Evolutionary conservation across 768 basidiomycete species (phyloP).

Genomic region (Lactarius evosmus): DNA sequence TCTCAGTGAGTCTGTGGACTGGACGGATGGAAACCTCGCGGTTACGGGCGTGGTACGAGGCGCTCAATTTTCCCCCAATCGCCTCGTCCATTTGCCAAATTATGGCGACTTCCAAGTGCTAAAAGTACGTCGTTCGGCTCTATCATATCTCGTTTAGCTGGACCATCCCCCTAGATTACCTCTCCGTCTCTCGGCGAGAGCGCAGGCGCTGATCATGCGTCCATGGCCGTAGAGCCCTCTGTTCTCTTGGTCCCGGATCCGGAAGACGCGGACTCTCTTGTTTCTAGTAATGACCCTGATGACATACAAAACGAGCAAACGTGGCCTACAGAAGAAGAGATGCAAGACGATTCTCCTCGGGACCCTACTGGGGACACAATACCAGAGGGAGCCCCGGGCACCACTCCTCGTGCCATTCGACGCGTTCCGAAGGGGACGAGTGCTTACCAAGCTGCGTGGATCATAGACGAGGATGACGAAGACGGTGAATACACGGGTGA

Average conservation of each 20-base stretch:
- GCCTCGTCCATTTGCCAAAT: conserved; percentile 84
- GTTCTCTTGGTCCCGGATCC: conserved; percentile 62
- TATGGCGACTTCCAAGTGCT: conserved; percentile 85
- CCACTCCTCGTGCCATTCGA: conserved; percentile 77
- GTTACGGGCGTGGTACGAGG: conserved; percentile 90
- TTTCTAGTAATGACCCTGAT: conserved; percentile 85
- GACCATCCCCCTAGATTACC: conserved; percentile 52
- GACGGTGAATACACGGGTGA: conserved; percentile 36
- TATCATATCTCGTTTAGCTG: neutral
- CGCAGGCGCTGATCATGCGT: conserved; percentile 37
- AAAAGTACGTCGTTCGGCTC: conserved; percentile 49
- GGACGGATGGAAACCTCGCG: conserved; percentile 63
- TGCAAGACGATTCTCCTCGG: conserved; percentile 44
- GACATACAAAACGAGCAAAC: conserved; percentile 94
- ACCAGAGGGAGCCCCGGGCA: conserved; percentile 65
- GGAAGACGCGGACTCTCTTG: conserved; percentile 75
- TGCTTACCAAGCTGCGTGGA: conserved; percentile 97
- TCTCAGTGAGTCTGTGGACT: conserved; percentile 60
- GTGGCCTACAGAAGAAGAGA: conserved; percentile 98
- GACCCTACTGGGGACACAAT: conserved; percentile 37
- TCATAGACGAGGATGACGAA: conserved; percentile 70
- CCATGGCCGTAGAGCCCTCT: conserved; percentile 68
- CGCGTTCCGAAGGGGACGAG: conserved; percentile 93
- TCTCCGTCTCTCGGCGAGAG: conserved; percentile 53
- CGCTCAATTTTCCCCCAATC: conserved; percentile 67